Percentiles rank a stretch among this genome's conserved stretches.
Conservation (phyloP, 2,329 filamentous ascomycete species). For the Calonectria hongkongensis region DNA sequence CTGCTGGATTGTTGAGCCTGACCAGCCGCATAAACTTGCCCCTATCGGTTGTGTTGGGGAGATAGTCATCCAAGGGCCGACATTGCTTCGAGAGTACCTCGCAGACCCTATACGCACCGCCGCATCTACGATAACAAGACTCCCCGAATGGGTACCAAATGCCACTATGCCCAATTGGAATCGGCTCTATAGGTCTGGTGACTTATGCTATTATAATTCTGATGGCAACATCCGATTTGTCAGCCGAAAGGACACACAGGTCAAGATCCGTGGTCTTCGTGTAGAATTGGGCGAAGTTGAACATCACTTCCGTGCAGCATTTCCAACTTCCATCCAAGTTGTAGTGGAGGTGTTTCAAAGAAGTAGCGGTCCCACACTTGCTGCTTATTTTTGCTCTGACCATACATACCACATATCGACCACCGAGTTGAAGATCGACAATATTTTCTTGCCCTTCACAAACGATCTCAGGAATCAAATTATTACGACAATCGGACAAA, state of each 20-base stretch:
- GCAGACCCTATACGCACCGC: not conserved
- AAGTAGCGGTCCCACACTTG: too few species aligned
- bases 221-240: conserved; percentile 65
- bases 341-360: too few species aligned
- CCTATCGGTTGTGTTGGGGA: not conserved
- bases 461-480: too few species aligned
- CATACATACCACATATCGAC: too few species aligned
- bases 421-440: too few species aligned
- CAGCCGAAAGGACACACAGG: conserved; percentile 67
- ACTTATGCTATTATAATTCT: conserved; percentile 64
- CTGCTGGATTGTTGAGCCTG: not conserved
- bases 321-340: too few species aligned
- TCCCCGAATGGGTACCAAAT: not conserved
- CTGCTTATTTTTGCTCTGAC: too few species aligned
- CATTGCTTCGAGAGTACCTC: not conserved
- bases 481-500: too few species aligned
- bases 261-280: conserved; percentile 66
- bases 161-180: too few species aligned
- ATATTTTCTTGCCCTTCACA: too few species aligned
- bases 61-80: not conserved
- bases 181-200: conserved; percentile 66
- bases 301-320: conserved; percentile 46
- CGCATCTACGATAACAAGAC: not conserved
- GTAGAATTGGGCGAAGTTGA: conserved; percentile 66
- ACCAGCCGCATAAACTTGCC: not conserved